phyloP scores from a whole-genome alignment of 371 early-diverging fungal genomes.

The Nematocida minor region DNA sequence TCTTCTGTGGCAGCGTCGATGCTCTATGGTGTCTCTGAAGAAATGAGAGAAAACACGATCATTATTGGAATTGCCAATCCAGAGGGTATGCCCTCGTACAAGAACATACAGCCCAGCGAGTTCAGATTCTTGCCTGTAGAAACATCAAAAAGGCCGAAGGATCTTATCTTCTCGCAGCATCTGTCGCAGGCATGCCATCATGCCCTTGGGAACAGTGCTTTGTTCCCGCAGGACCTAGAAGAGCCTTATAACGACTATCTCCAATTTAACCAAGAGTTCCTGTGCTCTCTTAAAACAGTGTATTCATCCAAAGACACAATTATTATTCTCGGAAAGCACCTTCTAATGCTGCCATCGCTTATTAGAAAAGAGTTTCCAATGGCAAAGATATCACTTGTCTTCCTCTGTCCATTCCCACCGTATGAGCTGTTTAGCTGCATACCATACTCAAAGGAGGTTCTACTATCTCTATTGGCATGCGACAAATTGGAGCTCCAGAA shows the following conservation, averaged over 20 bases:
- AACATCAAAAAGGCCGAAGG: neutral
- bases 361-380: conserved; percentile 27
- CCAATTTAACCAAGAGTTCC: conserved; percentile 29
- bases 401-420: conserved; percentile 30
- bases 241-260: conserved; percentile 32
- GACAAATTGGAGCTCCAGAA: conserved; percentile 33
- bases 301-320: conserved; percentile 16
- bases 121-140: conserved; percentile 29
- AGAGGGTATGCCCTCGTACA: neutral
- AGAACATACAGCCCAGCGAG: neutral
- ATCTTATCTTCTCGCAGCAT: conserved; percentile 39
- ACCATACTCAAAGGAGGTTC: conserved; percentile 34
- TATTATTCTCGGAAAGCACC: conserved; percentile 35
- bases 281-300: neutral
- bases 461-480: conserved; percentile 8
- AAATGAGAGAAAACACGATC: neutral
- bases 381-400: conserved; percentile 15
- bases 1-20: conserved; percentile 39
- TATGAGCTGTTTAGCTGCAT: conserved; percentile 51
- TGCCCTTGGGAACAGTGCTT: conserved; percentile 38
- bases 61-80: conserved; percentile 25
- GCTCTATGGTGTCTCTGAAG: conserved; percentile 1
- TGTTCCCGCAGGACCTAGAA: conserved; percentile 34
- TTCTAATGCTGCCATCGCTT: conserved; percentile 34
- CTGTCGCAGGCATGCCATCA: conserved; percentile 35